Base-by-base conservation (phyloP, 2,329 filamentous ascomycete genomes). In the Massarina eburnea region DNA sequence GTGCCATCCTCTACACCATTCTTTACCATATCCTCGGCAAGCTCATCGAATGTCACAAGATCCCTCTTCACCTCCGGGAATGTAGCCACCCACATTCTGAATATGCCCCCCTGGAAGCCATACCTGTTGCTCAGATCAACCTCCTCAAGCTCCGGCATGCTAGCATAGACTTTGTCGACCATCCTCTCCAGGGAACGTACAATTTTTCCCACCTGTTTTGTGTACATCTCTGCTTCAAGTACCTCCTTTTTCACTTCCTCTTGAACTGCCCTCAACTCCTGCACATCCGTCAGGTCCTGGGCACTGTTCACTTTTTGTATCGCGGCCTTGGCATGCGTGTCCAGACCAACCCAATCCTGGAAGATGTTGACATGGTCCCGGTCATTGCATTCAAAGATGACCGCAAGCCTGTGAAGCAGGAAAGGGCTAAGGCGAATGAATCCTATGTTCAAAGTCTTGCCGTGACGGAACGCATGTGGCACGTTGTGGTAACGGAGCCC, bases 401-500 rank as follows among this genome's bases (percentile, higher is more conserved):
- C 18, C 3, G 14, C 26, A 4, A 41, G 27, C 12, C 26, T 26
- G 26, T 14, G 10, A 15, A 41, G 24, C 12, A 41, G 5, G 9
- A 9, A 7, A 15, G 14, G 15, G 17, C 17, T 17, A 12, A 41
- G 12, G 14, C 8, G 27, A 7, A 8, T 14, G 27, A 14, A 4
- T 30, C 4, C 27, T 8, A 17, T 19, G 21, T n/a, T 19, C 26
- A n/a, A 8, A 24, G 38, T 29, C 4, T n/a, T 8, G n/a, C 8
- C 7, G 26, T 30, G 26, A 4, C 29, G 39, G 17, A 20, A 26
- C 8, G 18, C 26, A 17, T 30, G 26, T 7, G 35, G 35, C 14
- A 40, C 8, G 27, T 3, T 26, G 36, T 40, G 42, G 42, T 45
- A 45, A 14, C 18, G 17, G 24, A 43, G 17, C 5, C 41, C 41